Base-by-base conservation (phyloP, 2,329 filamentous ascomycete species). In the Fusarium pilosicola region DNA sequence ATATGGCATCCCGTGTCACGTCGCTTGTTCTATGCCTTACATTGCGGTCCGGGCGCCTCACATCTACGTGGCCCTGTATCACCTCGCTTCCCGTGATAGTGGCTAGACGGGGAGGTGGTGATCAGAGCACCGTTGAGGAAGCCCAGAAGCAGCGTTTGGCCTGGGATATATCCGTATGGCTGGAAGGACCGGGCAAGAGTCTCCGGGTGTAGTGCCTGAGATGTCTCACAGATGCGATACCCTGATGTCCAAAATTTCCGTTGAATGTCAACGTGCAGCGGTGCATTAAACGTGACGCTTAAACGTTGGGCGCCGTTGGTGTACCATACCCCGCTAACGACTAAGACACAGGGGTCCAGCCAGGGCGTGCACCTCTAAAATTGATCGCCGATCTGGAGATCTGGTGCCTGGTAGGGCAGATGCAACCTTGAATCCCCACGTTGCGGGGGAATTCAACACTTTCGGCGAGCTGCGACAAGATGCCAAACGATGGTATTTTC, bases 81-180 rank as follows among this genome's bases (percentile, higher is more conserved):
- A 13, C 7, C 17, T 26, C 0, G 0, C 5, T 45, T 26, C 17
- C 42, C 17, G 24, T 7, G 3, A 1, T 14, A 26, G 4, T 0
- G 24, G 42, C 24, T 13, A 5, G 24, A 14, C 42, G 42, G 42
- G 6, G 13, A 26, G 24, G 24, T 45, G 5, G 17, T 26, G 24
- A 26, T 45, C 12, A 20, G n/a, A 20, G 5, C 1, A 18, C 0
- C 15, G n/a, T 44, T 44, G 5, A 8, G 41, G 0, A 8, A 12
- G 17, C 24, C 24, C 3, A 45, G 17, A 45, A 45, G 42, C 7
- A 2, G 5, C 13, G 42, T 45, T 26, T 26, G 42, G 17, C 17
- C n/a, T 26, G 17, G 17, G 17, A 26, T 44, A 0, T 18, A 17
- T 18, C 42, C 10, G 14, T 8, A 17, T 8, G 11, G 11, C 24